phyloP scores from a whole-genome alignment of 331 rosid genomes.

The Pyrus hybrid region DNA sequence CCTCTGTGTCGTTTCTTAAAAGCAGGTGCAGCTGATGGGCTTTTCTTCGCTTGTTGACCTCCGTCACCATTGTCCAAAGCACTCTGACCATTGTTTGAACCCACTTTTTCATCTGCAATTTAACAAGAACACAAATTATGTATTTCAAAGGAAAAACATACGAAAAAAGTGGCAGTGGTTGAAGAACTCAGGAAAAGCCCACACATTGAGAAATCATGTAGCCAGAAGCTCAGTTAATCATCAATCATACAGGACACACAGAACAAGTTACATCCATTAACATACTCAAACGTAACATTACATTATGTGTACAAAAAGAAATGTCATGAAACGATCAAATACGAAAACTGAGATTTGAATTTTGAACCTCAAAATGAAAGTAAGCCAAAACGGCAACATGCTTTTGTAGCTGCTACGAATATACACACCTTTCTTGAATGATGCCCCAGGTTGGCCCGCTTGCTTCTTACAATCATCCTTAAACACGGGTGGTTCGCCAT shows the following conservation, averaged over 20 bases:
- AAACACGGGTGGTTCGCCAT: slow-evolving; percentile 30
- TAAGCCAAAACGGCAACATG: too few relatives aligned
- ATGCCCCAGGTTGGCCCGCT: slow-evolving; percentile 22
- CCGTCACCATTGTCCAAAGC: slow-evolving; percentile 28
- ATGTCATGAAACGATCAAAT: too few relatives aligned
- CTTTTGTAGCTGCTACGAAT: neutral
- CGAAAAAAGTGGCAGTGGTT: neutral
- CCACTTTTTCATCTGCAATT: slow-evolving; percentile 17
- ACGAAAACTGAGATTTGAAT: too few relatives aligned
- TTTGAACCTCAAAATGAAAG: too few relatives aligned
- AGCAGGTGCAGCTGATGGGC: slow-evolving; percentile 53
- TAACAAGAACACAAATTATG: slow-evolving; percentile 13
- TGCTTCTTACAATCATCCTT: slow-evolving; percentile 40
- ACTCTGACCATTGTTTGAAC: slow-evolving; percentile 23
- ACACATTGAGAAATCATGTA: neutral
- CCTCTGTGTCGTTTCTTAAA: slow-evolving; percentile 90
- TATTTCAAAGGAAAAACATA: neutral
- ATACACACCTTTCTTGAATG: slow-evolving; percentile 41
- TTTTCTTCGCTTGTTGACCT: slow-evolving; percentile 45
- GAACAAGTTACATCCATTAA: too few relatives aligned
- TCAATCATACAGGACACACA: too few relatives aligned
- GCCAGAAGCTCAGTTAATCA: neutral
- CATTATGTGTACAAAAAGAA: too few relatives aligned
- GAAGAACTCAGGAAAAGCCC: neutral
- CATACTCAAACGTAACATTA: too few relatives aligned